phyloP scores from a whole-genome alignment of 441 rosid genomes.

The Corymbia calophylla region DNA sequence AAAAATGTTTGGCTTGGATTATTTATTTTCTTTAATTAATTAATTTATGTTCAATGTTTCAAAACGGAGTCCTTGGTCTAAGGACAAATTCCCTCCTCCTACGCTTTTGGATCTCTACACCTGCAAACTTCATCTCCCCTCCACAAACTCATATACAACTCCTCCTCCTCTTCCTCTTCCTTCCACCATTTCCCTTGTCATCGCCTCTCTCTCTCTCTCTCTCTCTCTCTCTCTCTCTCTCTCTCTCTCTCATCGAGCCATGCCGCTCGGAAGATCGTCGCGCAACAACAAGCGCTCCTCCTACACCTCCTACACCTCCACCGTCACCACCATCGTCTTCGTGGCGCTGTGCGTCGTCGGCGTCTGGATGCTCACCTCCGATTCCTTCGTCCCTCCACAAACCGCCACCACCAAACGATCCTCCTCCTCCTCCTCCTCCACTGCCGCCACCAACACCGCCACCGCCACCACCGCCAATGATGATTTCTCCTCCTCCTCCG shows the following conservation, averaged over 20 bases:
- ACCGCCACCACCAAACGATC: constrained; percentile 27
- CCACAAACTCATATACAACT: constrained; percentile 21
- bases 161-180: not conserved
- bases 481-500: not conserved
- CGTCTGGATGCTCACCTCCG: constrained; percentile 74
- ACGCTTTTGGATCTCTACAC: constrained; percentile 57
- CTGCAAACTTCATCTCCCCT: constrained; percentile 22
- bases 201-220: not conserved
- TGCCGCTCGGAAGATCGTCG: constrained; percentile 50
- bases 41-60: not conserved
- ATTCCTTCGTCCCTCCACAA: constrained; percentile 42
- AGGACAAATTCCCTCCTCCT: constrained; percentile 19
- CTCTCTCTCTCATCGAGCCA: constrained; percentile 2
- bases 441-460: constrained; percentile 2
- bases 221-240: not conserved
- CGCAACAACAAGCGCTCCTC: constrained; percentile 52
- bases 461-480: not conserved
- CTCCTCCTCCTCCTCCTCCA: constrained; percentile 15
- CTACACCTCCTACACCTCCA: constrained; percentile 55
- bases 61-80: not conserved
- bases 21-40: not conserved
- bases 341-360: constrained; percentile 61
- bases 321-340: constrained; percentile 61
- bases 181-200: not conserved
- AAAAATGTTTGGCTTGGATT: not conserved